Conservation (phyloP, 306 rosid genomes). For the Arachis hypogaea region DNA sequence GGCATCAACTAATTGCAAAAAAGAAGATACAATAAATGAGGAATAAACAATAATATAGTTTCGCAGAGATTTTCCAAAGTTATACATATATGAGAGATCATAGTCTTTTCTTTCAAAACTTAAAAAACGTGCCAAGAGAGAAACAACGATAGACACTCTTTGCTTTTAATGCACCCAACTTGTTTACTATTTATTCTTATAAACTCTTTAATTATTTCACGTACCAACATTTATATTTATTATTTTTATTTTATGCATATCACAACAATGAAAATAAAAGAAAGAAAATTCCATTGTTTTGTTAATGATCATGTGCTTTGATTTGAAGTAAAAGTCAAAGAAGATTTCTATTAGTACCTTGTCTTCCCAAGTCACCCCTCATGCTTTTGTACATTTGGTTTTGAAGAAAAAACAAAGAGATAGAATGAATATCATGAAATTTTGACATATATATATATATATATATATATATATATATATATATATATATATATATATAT, state of each 20-base stretch:
- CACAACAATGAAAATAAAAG: no score
- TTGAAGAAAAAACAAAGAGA: not conserved
- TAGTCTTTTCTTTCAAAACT: conserved; percentile 20
- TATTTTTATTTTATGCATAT: no score
- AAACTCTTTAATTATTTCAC: not conserved
- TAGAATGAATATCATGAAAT: not conserved
- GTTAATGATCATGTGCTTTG: not conserved
- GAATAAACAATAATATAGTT: not conserved
- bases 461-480: no score
- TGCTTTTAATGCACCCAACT: conserved; percentile 25
- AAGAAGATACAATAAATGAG: conserved; percentile 52
- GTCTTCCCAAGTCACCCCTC: conserved; percentile 75
- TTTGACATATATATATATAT: not conserved
- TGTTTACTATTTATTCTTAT: no score
- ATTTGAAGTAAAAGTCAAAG: conserved; percentile 11
- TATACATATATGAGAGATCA: conserved; percentile 30
- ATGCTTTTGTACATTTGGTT: conserved; percentile 93
- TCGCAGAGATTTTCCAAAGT: conserved; percentile 36
- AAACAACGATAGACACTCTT: conserved; percentile 37
- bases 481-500: no score
- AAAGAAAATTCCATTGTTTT: no score
- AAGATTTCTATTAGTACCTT: conserved; percentile 52
- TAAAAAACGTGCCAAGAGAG: conserved; percentile 42
- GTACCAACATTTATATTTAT: conserved; percentile 1
- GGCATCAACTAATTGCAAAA: conserved; percentile 47